Percentiles rank a stretch among this genome's conserved stretches.
These are phyloP conservation scores for Blastomyces gilchristii DNA, from an alignment of 2,329 filamentous ascomycete genomes.

Conservation along the genomic window DNA sequence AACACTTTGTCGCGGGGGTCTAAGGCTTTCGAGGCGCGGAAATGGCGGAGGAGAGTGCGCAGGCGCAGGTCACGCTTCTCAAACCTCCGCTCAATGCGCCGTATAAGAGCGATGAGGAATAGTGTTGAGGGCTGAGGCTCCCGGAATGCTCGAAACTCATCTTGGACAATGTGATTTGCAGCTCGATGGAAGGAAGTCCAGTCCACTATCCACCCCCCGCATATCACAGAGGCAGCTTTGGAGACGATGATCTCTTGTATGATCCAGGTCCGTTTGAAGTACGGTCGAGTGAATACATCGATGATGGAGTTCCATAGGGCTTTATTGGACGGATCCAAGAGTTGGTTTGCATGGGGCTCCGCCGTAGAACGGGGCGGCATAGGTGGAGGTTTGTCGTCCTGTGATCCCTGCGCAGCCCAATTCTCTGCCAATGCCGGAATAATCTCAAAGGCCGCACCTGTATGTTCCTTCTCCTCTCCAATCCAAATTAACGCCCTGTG, in stretches of 20 bases:
- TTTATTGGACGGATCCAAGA: neutral
- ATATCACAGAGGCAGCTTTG: neutral
- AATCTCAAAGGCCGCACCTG: neutral
- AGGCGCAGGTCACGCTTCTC: slow-evolving; percentile 3
- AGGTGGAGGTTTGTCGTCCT: slow-evolving; percentile 2
- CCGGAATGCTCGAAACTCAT: slow-evolving; percentile 5
- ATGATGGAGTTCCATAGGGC: slow-evolving; percentile 5
- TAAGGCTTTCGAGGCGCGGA: slow-evolving; percentile 2
- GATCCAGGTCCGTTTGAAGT: slow-evolving; percentile 8
- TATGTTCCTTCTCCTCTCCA: slow-evolving; percentile 8
- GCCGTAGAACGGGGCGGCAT: neutral
- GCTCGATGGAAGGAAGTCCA: slow-evolving; percentile 8
- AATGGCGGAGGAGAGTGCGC: slow-evolving; percentile 7
- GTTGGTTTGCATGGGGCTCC: neutral
- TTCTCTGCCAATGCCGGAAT: slow-evolving; percentile 4
- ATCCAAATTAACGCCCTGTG: slow-evolving; percentile 6
- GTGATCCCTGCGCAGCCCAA: slow-evolving; percentile 4
- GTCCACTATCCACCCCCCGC: slow-evolving; percentile 3
- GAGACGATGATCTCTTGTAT: slow-evolving; percentile 10
- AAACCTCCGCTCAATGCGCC: slow-evolving; percentile 6
- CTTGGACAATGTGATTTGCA: slow-evolving; percentile 8
- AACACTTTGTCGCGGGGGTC: slow-evolving; percentile 15
- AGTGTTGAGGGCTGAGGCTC: slow-evolving; percentile 4
- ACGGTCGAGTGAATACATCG: slow-evolving; percentile 8
- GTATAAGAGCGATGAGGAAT: slow-evolving; percentile 7